A percentile compares a stretch with the other conserved stretches of the same genome.
Conservation (phyloP, 1,284 basidiomycete genomes). For the Austroboletus olivaceoglutinosus region DNA sequence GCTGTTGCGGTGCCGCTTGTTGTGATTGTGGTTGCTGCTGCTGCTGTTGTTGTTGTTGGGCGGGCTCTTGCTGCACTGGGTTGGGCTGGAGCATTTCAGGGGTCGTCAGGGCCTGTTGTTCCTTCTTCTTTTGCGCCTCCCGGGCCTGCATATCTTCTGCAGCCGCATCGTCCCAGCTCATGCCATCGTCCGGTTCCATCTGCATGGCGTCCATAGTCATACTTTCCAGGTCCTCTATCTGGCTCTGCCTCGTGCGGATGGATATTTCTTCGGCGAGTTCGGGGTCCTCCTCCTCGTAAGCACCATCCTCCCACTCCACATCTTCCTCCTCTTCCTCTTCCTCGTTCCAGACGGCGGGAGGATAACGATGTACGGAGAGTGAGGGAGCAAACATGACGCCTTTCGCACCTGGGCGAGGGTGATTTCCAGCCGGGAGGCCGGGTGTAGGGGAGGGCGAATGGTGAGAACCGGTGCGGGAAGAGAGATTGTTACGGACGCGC, state of each 20-base stretch:
- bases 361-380: conserved; percentile 66
- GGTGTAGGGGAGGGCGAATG: conserved; percentile 50
- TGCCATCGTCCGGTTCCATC: conserved; percentile 70
- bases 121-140: conserved; percentile 26
- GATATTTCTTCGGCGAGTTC: conserved; percentile 54
- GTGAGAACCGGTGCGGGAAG: conserved; percentile 45
- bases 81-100: conserved; percentile 22
- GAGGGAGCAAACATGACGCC: conserved; percentile 60
- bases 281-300: conserved; percentile 66
- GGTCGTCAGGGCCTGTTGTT: conserved; percentile 18
- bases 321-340: conserved; percentile 78
- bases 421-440: conserved; percentile 25
- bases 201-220: conserved; percentile 22
- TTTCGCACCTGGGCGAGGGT: conserved; percentile 30
- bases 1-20: conserved; percentile 23
- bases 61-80: conserved; percentile 13
- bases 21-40: conserved; percentile 37
- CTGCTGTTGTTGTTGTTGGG: conserved; percentile 36
- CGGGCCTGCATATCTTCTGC: conserved; percentile 47
- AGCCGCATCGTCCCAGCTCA: conserved; percentile 72
- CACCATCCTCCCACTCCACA: conserved; percentile 72
- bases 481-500: conserved; percentile 50
- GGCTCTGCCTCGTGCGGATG: conserved; percentile 34
- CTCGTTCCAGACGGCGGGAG: conserved; percentile 78
- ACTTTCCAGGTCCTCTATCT: conserved; percentile 32